Base-by-base conservation (phyloP, 257 asterid genomes). In the Lithospermum erythrorhizon region DNA sequence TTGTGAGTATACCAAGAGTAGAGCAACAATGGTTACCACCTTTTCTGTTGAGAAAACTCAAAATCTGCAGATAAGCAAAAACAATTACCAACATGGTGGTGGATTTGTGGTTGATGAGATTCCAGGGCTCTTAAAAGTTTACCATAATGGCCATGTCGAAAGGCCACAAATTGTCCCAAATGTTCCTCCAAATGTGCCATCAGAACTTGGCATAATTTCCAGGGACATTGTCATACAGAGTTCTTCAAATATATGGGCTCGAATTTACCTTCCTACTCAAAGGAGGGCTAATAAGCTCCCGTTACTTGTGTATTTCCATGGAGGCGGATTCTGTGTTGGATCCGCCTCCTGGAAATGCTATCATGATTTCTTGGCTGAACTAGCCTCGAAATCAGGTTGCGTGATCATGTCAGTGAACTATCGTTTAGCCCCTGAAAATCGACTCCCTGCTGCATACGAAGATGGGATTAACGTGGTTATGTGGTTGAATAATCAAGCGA, bases 271-370 rank as follows among this genome's bases (percentile, higher is more conserved):
- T 69, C 98, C 96, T 16, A 79, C 53, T 63, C 48, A 66, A 35
- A 69, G 45, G 0, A 66, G 65, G 19, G 4, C 49, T 14, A 10
- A 1, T 32, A 75, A 69, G 61, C 76, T 77, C 25, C 89, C 95
- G 18, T 29, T 90, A 23, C 55, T 90, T 0, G 67, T 85, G 3
- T 90, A 87, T 73, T 90, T 85, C 59, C 96, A 85, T 65, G 96
- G 96, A 2, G 96, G 96, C 63, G 96, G 95, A 30, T 87, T 90
- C 63, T 90, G 97, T 55, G 94, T 87, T 7, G 97, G 95, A 16
- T 77, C 96, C 45, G 77, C 95, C 9, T 77, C 94, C 15, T 87
- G 96, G 96, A 68, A 61, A 52, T 87, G 94, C 68, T 90, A 90
- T 78, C 95, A 87, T 57, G 87, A 87, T 6, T 85, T 87, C 72